Percentiles rank a stretch among this genome's conserved stretches.
Evolutionary conservation across 73 alveolate species (phyloP).

Genomic region (Paramecium sonneborni): DNA sequence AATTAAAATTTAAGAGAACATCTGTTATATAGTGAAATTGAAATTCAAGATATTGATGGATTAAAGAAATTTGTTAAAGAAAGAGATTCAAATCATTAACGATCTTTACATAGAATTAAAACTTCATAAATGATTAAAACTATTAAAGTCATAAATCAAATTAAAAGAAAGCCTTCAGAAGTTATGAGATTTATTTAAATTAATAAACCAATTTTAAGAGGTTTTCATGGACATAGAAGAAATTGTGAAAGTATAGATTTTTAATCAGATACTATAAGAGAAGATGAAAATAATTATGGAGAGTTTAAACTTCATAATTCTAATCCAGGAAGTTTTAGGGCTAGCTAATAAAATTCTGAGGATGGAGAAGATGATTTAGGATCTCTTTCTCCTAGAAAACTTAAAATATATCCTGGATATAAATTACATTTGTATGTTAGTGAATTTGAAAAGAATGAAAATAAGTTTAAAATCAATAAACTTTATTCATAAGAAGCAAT

Average conservation of each 20-base stretch:
- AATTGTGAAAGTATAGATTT: not conserved
- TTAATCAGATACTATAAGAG: not conserved
- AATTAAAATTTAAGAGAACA: not conserved
- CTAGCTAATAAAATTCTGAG: not conserved
- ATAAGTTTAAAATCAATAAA: not conserved
- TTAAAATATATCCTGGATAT: not conserved
- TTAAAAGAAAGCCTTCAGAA: not conserved
- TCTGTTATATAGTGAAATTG: not conserved
- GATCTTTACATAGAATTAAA: not conserved
- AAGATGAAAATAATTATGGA: not conserved
- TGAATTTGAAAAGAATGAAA: not conserved
- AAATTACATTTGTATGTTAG: not conserved
- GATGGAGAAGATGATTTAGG: not conserved
- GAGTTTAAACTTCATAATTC: not conserved
- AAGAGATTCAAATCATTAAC: not conserved
- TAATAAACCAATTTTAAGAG: not conserved
- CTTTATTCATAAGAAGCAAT: not conserved
- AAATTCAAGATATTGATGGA: constrained; percentile 4
- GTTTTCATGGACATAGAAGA: not conserved
- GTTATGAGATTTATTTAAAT: not conserved
- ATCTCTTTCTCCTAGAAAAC: not conserved
- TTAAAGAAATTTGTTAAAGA: not conserved
- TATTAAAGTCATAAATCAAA: not conserved
- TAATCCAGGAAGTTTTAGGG: not conserved
- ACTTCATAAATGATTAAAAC: not conserved